These are phyloP conservation scores for Acanthamoeba healyi DNA, from an alignment of 208 protist species.

Conservation along the genomic window DNA sequence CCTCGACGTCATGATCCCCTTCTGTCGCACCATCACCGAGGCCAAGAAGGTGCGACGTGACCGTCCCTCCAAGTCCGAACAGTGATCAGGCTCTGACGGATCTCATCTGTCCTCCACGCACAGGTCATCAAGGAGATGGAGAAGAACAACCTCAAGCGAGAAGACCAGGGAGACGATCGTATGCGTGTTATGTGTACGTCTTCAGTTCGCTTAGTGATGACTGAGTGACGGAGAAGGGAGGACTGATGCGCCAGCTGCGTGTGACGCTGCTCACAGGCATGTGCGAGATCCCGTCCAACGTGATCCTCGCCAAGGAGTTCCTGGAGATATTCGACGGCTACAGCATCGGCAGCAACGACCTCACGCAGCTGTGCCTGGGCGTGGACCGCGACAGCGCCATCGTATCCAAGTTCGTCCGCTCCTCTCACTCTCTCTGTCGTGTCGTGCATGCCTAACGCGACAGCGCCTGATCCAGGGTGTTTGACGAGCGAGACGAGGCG, in stretches of 20 bases:
- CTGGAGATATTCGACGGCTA: conserved; percentile 81
- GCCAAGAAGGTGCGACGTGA: conserved; percentile 77
- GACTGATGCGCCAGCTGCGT: too few relatives aligned
- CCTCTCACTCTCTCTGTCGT: not conserved
- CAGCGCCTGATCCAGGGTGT: conserved; percentile 30
- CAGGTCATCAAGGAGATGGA: conserved; percentile 80
- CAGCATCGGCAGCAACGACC: conserved; percentile 85
- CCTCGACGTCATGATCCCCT: conserved; percentile 85
- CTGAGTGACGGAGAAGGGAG: too few relatives aligned
- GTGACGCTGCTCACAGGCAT: too few relatives aligned
- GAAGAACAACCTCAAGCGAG: conserved; percentile 73
- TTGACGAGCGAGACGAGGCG: conserved; percentile 80
- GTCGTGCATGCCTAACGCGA: not conserved
- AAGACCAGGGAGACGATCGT: not conserved
- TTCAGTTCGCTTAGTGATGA: too few relatives aligned
- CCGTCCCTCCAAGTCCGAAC: not conserved
- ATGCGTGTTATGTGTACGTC: conserved; percentile 69
- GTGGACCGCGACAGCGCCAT: conserved; percentile 80
- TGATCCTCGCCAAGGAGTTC: conserved; percentile 82
- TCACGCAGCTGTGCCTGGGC: conserved; percentile 83
- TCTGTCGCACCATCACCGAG: conserved; percentile 81
- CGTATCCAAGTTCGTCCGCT: conserved; percentile 58
- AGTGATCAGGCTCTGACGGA: too few relatives aligned
- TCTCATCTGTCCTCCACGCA: too few relatives aligned
- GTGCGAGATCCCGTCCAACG: conserved; percentile 85